A percentile compares a stretch with the other conserved stretches of the same genome.
phyloP scores from a whole-genome alignment of 768 basidiomycete genomes.

The Lentinula lateritia region DNA sequence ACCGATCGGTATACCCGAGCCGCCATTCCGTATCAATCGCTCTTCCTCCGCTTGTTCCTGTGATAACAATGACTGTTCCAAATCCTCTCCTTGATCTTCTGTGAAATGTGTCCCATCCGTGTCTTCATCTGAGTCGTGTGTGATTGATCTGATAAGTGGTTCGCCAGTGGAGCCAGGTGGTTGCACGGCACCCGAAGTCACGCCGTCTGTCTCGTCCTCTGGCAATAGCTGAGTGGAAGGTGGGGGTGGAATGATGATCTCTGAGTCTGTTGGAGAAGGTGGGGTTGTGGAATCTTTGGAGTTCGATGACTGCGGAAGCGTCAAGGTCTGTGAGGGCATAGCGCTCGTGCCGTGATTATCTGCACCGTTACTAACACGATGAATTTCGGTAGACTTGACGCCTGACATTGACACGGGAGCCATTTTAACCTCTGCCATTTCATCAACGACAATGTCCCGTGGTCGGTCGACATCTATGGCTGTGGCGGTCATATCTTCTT shows the following conservation, averaged over 20 bases:
- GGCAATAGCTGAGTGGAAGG: conserved; percentile 35
- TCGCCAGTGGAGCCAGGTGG: conserved; percentile 70
- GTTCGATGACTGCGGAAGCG: background rate
- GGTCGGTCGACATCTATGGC: background rate
- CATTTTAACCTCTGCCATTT: background rate
- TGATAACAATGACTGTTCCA: conserved; percentile 23
- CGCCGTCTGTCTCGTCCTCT: conserved; percentile 74
- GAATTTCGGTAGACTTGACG: background rate
- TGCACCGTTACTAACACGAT: background rate
- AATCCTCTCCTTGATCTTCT: conserved; percentile 58
- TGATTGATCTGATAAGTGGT: conserved; percentile 24
- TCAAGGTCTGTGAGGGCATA: conserved; percentile 1
- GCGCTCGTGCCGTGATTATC: background rate
- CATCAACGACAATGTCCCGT: background rate
- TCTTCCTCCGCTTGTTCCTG: conserved; percentile 88
- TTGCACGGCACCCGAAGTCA: conserved; percentile 88
- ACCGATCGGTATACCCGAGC: conserved; percentile 92
- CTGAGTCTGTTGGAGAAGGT: conserved; percentile 5
- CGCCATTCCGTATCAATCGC: conserved; percentile 81
- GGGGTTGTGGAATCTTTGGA: background rate
- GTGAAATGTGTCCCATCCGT: conserved; percentile 56
- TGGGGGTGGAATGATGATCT: conserved; percentile 27
- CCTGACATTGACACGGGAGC: background rate
- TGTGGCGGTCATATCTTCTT: background rate
- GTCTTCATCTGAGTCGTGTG: conserved; percentile 28